Evolutionary conservation across 139 green algal species (phyloP), one percentile per base, ranked within the genome.

Genomic region (Medakamo hakoo): DNA sequence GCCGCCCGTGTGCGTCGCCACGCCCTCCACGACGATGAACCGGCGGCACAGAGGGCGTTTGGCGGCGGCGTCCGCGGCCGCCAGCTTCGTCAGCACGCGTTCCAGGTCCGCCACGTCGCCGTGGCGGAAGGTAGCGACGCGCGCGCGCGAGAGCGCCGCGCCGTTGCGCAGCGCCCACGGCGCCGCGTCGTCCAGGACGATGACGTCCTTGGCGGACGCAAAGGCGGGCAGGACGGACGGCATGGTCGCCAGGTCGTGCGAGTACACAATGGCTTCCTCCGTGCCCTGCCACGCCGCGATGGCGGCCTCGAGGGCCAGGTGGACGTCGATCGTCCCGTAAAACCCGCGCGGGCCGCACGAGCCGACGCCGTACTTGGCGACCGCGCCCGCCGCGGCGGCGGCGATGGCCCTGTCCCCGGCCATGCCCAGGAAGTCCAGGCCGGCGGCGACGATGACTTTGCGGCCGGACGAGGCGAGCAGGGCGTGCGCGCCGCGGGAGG

Each of bases 261-360:
- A 86, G 68, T 97, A 98, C 26, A 98, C 76, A 68, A 96, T 96
- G 58, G 73, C 78, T 59, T 93, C 86, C 57, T 92, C 68, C 3
- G 71, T 81, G 25, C 82, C 81, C 76, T 94, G 86, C 76, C 94
- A 95, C 19, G 64, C 22, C 0, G 84, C 79, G 23, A 97, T 62
- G 16, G 58, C 23, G 40, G 68, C 70, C 71, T 96, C 89, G 66
- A 98, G 64, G 25, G 93, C 58, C 64, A 98, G 62, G 71, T 96
- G 89, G 23, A 94, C 87, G 69, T 95, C 89, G 55, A 98, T 92
- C 26, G 93, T 99, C 26, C 93, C 93, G 61, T 99, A 99, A 66
- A 99, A 99, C n/a, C 92, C 93, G 29, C 93, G 80, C 0, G 93
- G 93, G 14, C 92, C 92, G 64, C 93, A 99, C 1, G 86, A 88